Percentiles rank a stretch among this genome's conserved stretches.
These are phyloP conservation scores for Erysimum cheiri DNA, from an alignment of 441 rosid genomes.

Conservation along the genomic window DNA sequence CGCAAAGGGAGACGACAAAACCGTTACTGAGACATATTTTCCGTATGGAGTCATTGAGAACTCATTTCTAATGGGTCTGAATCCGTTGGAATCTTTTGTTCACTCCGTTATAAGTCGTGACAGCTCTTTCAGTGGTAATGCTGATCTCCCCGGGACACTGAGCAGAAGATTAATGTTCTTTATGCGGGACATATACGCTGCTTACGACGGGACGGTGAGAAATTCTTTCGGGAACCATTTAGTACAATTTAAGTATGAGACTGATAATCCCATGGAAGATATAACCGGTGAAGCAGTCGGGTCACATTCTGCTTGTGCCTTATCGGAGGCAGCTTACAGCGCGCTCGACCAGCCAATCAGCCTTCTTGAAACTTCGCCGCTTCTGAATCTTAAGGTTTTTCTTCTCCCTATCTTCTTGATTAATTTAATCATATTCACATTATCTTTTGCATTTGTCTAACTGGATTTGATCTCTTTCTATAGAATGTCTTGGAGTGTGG, in stretches of 20 bases:
- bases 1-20: conserved; percentile 38
- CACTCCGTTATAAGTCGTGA: conserved; percentile 91
- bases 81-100: conserved; percentile 85
- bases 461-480: neutral
- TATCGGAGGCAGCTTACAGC: conserved; percentile 97
- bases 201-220: conserved; percentile 96
- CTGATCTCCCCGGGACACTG: conserved; percentile 96
- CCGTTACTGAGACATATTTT: conserved; percentile 59
- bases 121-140: conserved; percentile 92
- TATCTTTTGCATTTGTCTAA: conserved; percentile 4
- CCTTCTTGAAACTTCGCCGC: conserved; percentile 89
- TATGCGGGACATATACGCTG: conserved; percentile 76
- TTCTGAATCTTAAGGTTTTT: conserved; percentile 88
- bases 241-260: conserved; percentile 73
- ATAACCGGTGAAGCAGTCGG: conserved; percentile 84
- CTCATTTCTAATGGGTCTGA: conserved; percentile 81
- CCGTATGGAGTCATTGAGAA: conserved; percentile 80
- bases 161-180: conserved; percentile 89
- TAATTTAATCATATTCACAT: neutral
- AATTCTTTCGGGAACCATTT: conserved; percentile 82
- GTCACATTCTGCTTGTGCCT: conserved; percentile 81
- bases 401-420: conserved; percentile 30
- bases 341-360: conserved; percentile 96
- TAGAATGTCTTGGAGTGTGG: conserved; percentile 96
- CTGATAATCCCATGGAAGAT: conserved; percentile 37